phyloP scores from a whole-genome alignment of 192 early-diverging fungal species.

The Linderina pennispora region DNA sequence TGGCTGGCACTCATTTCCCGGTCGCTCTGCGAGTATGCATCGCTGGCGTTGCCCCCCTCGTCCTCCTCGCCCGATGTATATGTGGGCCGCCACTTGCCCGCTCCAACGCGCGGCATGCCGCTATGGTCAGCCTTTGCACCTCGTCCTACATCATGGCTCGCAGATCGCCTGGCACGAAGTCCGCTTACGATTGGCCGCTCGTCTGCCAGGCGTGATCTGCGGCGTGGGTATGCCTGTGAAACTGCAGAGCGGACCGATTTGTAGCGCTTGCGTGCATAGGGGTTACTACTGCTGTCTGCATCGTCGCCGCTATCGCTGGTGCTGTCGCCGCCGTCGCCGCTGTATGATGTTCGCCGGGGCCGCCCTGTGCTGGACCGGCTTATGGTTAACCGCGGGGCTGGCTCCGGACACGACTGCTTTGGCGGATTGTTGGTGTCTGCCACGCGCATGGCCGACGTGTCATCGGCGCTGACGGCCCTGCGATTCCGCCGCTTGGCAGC shows the following conservation, averaged over 20 bases:
- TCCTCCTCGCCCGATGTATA: slow-evolving; percentile 1
- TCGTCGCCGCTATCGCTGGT: slow-evolving; percentile 32
- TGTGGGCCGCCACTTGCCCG: slow-evolving; percentile 26
- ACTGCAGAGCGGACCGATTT: slow-evolving; percentile 36
- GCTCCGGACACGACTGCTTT: neutral
- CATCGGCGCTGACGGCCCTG: slow-evolving; percentile 28
- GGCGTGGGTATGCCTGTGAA: slow-evolving; percentile 23
- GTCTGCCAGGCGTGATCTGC: slow-evolving; percentile 6
- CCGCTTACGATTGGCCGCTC: slow-evolving; percentile 1
- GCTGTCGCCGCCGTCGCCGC: slow-evolving; percentile 8
- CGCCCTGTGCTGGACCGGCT: neutral
- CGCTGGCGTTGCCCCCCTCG: neutral
- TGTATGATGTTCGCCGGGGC: slow-evolving; percentile 37
- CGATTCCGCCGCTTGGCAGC: slow-evolving; percentile 13
- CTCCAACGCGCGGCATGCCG: neutral
- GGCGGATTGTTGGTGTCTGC: neutral
- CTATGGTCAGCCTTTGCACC: neutral
- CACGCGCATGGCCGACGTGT: neutral
- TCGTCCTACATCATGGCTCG: slow-evolving; percentile 13
- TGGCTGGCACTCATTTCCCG: neutral
- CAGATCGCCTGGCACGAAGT: slow-evolving; percentile 26
- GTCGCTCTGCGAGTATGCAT: neutral
- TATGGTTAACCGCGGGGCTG: no score
- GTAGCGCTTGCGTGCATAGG: slow-evolving; percentile 39
- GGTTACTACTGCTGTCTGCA: slow-evolving; percentile 17